phyloP scores from a whole-genome alignment of 2,329 filamentous ascomycete genomes.

The Pseudohalonectria lignicola region DNA sequence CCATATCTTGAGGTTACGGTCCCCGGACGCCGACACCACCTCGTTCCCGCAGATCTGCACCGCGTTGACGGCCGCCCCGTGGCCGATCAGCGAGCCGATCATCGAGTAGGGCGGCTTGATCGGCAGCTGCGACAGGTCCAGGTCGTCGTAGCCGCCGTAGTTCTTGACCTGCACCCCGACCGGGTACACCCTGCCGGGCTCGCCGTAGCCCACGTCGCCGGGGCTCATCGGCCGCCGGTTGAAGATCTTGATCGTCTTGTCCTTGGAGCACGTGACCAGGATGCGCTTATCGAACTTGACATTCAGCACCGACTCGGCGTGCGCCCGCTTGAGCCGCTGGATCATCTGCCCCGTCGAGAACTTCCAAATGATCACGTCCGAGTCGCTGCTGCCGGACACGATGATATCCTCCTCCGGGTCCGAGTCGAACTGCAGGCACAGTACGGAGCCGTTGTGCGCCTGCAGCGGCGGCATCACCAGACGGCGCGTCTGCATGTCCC shows the following conservation, averaged over 20 bases:
- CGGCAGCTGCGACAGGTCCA: slow-evolving; percentile 38
- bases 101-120: slow-evolving; percentile 58
- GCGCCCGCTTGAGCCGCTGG: slow-evolving; percentile 64
- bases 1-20: slow-evolving; percentile 91
- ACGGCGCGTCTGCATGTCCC: slow-evolving; percentile 75
- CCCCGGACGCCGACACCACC: slow-evolving; percentile 90
- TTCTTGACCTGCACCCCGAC: slow-evolving; percentile 39
- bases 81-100: slow-evolving; percentile 71
- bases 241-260: slow-evolving; percentile 95
- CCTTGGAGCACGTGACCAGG: slow-evolving; percentile 93
- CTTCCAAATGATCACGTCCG: slow-evolving; percentile 79
- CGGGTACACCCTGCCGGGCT: slow-evolving; percentile 31
- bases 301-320: slow-evolving; percentile 86
- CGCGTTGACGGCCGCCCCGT: slow-evolving; percentile 87
- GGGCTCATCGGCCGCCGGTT: slow-evolving; percentile 61
- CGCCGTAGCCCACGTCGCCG: slow-evolving; percentile 45
- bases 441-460: slow-evolving; percentile 75
- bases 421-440: slow-evolving; percentile 92
- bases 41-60: slow-evolving; percentile 81
- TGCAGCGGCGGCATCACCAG: slow-evolving; percentile 62
- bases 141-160: slow-evolving; percentile 37
- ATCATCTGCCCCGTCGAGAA: slow-evolving; percentile 84
- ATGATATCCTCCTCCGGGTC: slow-evolving; percentile 80
- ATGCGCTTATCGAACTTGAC: slow-evolving; percentile 86
- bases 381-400: slow-evolving; percentile 92